These are phyloP conservation scores for Mrakia frigida DNA, from an alignment of 768 basidiomycete species.

Conservation along the genomic window DNA sequence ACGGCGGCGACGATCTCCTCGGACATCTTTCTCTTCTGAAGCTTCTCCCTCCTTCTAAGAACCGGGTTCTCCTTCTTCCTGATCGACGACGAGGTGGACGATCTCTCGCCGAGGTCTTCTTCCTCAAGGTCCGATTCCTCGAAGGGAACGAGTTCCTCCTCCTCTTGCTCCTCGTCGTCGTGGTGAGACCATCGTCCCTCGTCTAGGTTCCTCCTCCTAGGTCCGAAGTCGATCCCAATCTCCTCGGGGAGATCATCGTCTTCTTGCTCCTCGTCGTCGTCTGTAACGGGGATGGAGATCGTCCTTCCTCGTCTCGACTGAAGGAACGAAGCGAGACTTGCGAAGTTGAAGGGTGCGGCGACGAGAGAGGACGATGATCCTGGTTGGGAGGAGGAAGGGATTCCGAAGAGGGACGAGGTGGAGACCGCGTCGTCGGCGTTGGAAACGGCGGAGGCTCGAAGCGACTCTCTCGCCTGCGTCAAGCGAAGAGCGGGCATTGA, in stretches of 20 bases:
- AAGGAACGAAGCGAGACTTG: background rate
- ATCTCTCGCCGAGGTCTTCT: background rate
- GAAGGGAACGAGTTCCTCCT: background rate
- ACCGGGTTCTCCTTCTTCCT: background rate
- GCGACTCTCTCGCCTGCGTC: too few species aligned
- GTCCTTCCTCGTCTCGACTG: background rate
- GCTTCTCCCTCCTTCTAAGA: background rate
- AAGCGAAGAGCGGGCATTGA: too few species aligned
- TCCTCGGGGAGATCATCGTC: background rate
- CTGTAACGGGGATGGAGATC: background rate
- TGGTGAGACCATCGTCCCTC: background rate
- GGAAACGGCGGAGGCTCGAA: too few species aligned
- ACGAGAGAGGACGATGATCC: background rate
- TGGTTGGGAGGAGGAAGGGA: background rate
- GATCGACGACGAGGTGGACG: background rate
- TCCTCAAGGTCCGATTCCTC: background rate
- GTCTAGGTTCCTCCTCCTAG: background rate
- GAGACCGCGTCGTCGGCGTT: background rate
- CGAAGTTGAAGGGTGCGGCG: background rate
- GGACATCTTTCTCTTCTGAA: background rate
- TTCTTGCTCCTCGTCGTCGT: background rate
- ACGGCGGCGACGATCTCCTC: background rate
- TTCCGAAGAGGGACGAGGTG: background rate
- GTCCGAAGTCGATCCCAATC: background rate
- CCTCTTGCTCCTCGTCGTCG: background rate